phyloP scores from a whole-genome alignment of 108 stramenopile genomes.

The Cyclotella atomus region DNA sequence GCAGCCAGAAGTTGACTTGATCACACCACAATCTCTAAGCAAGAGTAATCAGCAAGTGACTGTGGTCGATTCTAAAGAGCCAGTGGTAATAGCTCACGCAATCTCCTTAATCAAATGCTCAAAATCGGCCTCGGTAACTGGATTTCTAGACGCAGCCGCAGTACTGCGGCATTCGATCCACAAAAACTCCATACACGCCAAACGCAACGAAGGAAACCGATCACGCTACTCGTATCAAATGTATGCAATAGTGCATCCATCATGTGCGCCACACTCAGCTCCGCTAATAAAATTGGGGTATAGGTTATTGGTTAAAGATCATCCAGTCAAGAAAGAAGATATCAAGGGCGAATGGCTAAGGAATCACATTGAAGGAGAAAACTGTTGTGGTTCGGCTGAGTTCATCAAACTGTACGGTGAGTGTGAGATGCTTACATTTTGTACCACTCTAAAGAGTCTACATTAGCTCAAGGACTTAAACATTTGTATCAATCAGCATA shows the following conservation, averaged over 20 bases:
- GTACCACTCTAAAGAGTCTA: neutral
- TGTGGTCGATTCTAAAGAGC: neutral
- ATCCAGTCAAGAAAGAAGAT: conserved; percentile 33
- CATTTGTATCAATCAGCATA: conserved; percentile 42
- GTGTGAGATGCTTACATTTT: neutral
- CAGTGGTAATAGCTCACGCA: conserved; percentile 58
- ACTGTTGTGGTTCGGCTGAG: conserved; percentile 74
- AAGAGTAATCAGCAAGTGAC: neutral
- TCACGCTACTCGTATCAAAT: conserved; percentile 63
- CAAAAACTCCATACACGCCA: conserved; percentile 51
- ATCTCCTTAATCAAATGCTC: conserved; percentile 76
- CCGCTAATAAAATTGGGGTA: conserved; percentile 27
- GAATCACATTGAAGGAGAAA: conserved; percentile 61
- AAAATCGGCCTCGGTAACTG: conserved; percentile 47
- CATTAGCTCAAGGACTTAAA: neutral
- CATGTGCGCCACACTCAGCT: conserved; percentile 18
- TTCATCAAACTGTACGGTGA: conserved; percentile 66
- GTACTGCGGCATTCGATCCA: conserved; percentile 67
- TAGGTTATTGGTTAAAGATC: conserved; percentile 27
- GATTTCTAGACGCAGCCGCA: conserved; percentile 62
- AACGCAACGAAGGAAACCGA: neutral
- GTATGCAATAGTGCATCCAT: conserved; percentile 66
- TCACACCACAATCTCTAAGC: neutral
- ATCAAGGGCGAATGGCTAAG: conserved; percentile 49
- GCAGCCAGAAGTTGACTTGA: too few species aligned